Evolutionary conservation across 345 rosid genomes (phyloP), one percentile per base, ranked within the genome.

Genomic region (Eucalyptus grandis): DNA sequence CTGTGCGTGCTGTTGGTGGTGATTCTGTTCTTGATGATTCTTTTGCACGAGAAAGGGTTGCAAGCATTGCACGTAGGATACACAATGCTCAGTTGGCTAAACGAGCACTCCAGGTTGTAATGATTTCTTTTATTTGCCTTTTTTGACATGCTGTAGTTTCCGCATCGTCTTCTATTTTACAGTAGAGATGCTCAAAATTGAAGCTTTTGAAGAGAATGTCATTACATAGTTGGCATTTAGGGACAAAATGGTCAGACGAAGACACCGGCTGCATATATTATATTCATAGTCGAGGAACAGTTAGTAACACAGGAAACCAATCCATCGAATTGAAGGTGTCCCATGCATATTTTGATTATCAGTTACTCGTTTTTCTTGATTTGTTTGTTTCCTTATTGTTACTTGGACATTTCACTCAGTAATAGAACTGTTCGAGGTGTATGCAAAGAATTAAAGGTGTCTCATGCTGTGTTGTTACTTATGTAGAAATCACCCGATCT

Each of bases 11-110:
- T 40, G 99, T 98, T 46, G 99, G 99, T 90, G 98, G 99, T 91
- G 99, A 98, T 94, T 98, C 99, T 94, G 98, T 98, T 91, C 96
- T 98, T 56, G 99, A 96, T 93, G 99, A 98, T 94, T 97, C 99
- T 89, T 98, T 98, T 93, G 99, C 99, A 62, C 94, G 99, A 88
- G 99, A 98, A 92, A 97, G 99, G 92, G 99, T 98, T 88, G 95
- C 99, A 81, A 94, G 97, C 92, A 98, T 98, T 94, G 99, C 99
- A 26, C 99, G 95, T 69, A 95, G 99, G 90, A 98, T 98, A 92
- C 98, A 98, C 83, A 90, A 92, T 58, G 95, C 96, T 90, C 99
- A 98, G 91, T 92, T 98, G 92, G 97, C 95, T 88, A 98, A 96
- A 62, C 97, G 99, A 87, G 99, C 99, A 88, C 95, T 93, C 49